These are phyloP conservation scores for Geum urbanum DNA, from an alignment of 306 rosid genomes.

Conservation along the genomic window DNA sequence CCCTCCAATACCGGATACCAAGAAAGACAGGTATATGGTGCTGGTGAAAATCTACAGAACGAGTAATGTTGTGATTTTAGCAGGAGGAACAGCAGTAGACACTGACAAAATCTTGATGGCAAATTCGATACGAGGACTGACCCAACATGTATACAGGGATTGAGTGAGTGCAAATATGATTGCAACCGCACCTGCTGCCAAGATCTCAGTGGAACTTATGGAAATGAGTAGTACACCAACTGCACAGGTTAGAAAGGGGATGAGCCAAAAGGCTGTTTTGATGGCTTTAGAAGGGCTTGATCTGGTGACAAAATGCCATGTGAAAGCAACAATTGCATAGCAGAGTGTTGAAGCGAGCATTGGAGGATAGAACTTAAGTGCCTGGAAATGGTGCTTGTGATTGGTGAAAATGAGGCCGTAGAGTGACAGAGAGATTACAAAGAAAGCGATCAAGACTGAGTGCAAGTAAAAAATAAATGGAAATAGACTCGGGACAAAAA, in stretches of 20 bases:
- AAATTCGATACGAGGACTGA: conserved; percentile 40
- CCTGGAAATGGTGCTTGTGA: conserved; percentile 50
- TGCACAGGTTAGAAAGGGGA: conserved; percentile 52
- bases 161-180: conserved; percentile 40
- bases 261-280: conserved; percentile 48
- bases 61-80: conserved; percentile 27
- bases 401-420: conserved; percentile 33
- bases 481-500: conserved; percentile 26
- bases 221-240: conserved; percentile 38
- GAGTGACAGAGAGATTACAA: conserved; percentile 34
- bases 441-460: conserved; percentile 33
- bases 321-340: conserved; percentile 48
- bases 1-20: conserved; percentile 59
- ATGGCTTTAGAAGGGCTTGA: conserved; percentile 45
- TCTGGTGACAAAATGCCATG: conserved; percentile 50
- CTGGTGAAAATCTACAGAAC: conserved; percentile 25
- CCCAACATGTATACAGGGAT: conserved; percentile 73
- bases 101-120: conserved; percentile 41
- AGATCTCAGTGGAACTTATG: conserved; percentile 36
- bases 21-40: conserved; percentile 46
- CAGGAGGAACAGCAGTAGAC: conserved; percentile 44
- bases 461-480: conserved; percentile 43
- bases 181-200: conserved; percentile 41
- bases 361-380: conserved; percentile 56
- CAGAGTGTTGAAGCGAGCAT: conserved; percentile 39